Conservation (phyloP, 2,329 filamentous ascomycete genomes). For the Pezicula radicicola region DNA sequence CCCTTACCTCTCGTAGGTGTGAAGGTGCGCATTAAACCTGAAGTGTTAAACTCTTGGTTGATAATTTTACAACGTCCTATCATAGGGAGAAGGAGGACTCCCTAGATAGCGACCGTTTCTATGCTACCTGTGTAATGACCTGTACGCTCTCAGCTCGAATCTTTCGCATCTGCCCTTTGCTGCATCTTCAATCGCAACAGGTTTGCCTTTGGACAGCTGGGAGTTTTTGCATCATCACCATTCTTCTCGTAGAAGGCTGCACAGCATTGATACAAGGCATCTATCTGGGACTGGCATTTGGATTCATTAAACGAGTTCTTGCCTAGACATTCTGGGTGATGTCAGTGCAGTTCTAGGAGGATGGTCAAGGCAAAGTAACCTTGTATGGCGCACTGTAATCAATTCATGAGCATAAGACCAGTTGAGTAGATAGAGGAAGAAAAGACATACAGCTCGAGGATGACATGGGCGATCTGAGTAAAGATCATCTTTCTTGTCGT, state of each 20-base stretch:
- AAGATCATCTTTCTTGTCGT: conserved; percentile 56
- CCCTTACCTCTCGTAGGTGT: conserved; percentile 55
- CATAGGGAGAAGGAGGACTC: background rate
- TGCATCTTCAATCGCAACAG: conserved; percentile 82
- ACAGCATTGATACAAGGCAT: conserved; percentile 92
- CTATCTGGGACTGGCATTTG: conserved; percentile 74
- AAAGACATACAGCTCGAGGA: conserved; percentile 67
- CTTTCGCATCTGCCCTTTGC: conserved; percentile 45
- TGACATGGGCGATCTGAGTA: conserved; percentile 78
- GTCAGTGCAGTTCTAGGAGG: conserved; percentile 10
- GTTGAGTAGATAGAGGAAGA: background rate
- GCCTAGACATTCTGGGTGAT: conserved; percentile 68
- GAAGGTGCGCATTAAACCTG: conserved; percentile 50
- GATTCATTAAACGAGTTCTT: conserved; percentile 84
- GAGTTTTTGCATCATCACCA: conserved; percentile 72
- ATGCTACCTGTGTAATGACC: background rate
- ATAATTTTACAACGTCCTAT: conserved; percentile 2
- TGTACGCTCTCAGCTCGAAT: conserved; percentile 4
- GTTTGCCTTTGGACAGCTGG: conserved; percentile 81
- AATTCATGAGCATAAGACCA: conserved; percentile 3
- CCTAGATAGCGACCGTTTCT: background rate
- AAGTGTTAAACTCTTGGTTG: conserved; percentile 37
- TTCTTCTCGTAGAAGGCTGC: conserved; percentile 79
- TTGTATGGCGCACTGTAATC: conserved; percentile 79
- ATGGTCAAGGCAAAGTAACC: conserved; percentile 44